Evolutionary conservation across 345 rosid species (phyloP), one percentile per base, ranked within the genome.

Genomic region (Microcos paniculata): DNA sequence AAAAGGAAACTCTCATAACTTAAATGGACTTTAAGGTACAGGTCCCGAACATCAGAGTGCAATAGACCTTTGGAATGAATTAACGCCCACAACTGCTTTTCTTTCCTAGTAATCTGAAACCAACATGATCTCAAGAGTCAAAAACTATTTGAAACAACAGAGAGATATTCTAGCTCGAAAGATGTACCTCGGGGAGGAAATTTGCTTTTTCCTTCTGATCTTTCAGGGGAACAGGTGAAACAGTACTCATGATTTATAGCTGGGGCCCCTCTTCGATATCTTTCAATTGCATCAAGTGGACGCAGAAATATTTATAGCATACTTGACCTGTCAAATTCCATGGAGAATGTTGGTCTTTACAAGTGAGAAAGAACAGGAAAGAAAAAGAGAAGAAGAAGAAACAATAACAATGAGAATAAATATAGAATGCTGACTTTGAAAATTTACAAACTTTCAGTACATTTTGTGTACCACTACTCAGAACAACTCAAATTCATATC

Each of bases 81-180:
- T 68, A 84, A 28, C 35, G 83, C 78, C 93, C 88, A 82, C 74
- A 93, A 84, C 83, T 88, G 93, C 76, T 87, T 93, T 80, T 95
- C 98, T 49, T 77, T 76, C 77, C 72, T 83, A 79, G 80, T 78
- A 49, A 93, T 92, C 99, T 95, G 81, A 70, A 80, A 83, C 48
- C 78, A 68, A 53, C 46, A 74, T 24, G 46, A 38, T 59, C 62
- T 31, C 14, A 49, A 77, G 59, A 19, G 65, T 70, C 69, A 66
- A 73, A 53, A 43, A 46, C 26, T 31, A 77, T 72, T 52, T 38
- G 45, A 65, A 80, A 68, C 46, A 74, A 79, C 43, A 26, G 40
- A 72, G 74, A 15, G 68, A 63, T 65, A 79, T 70, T 67, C 38
- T 31, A 64, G 56, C 70, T 70, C 31, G 69, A 78, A 16, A 72